Evolutionary conservation across 441 rosid genomes (phyloP).

Genomic region (Erodium trifolium): DNA sequence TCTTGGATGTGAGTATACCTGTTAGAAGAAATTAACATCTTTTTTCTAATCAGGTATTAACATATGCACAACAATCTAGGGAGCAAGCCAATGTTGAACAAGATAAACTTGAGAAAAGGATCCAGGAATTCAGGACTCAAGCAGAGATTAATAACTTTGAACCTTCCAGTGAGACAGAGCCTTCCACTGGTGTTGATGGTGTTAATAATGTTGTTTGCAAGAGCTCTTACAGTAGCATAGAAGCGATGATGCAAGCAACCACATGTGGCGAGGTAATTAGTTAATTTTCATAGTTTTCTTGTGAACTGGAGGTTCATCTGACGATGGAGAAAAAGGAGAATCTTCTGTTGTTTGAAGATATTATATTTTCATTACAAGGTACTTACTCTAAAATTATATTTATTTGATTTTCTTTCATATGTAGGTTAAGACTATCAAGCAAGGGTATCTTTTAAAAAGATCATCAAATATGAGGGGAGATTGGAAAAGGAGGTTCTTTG

Average conservation of each 20-base stretch:
- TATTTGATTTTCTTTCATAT: constrained; percentile 10
- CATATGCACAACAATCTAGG: constrained; percentile 84
- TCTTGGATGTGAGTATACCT: neutral
- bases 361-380: constrained; percentile 1
- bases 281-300: constrained; percentile 13
- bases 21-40: too few species aligned
- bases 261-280: constrained; percentile 59
- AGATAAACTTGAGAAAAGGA: constrained; percentile 74
- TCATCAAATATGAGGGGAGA: constrained; percentile 72
- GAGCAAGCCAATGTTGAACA: constrained; percentile 67
- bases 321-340: neutral
- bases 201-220: constrained; percentile 34
- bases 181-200: constrained; percentile 32
- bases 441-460: constrained; percentile 79
- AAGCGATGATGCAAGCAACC: constrained; percentile 42
- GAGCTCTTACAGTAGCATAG: constrained; percentile 43
- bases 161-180: constrained; percentile 39
- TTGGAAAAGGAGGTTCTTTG: constrained; percentile 91
- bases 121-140: constrained; percentile 88
- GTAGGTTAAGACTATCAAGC: constrained; percentile 60
- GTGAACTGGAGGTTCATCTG: too few species aligned
- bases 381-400: neutral
- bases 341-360: constrained; percentile 2
- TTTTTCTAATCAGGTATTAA: constrained; percentile 43
- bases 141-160: constrained; percentile 54